Percentiles rank a stretch among this genome's conserved stretches.
Conservation (phyloP, 176 grass and related monocot species). For the Coix lacrymajobi region DNA sequence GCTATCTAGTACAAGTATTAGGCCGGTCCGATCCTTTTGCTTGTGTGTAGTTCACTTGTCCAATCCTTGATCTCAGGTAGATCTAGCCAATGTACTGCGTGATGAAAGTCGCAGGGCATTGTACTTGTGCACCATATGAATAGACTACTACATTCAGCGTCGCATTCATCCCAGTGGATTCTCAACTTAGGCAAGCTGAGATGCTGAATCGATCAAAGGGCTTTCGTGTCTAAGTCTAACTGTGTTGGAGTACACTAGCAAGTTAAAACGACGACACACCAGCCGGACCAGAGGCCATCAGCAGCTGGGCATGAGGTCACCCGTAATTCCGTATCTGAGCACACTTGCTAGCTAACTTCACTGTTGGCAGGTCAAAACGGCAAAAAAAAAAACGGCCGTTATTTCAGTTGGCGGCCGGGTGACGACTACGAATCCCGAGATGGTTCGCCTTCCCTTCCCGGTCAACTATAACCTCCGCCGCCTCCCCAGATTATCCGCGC, state of each 20-base stretch:
- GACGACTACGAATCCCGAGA: background rate
- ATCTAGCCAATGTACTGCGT: background rate
- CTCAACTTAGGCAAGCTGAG: background rate
- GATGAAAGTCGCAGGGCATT: background rate
- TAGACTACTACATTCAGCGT: background rate
- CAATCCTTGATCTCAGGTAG: background rate
- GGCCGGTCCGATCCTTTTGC: background rate
- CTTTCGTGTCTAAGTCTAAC: background rate
- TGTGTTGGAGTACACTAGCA: background rate
- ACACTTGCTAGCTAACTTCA: background rate
- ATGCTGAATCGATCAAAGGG: background rate
- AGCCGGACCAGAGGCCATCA: background rate
- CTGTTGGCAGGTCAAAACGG: conserved; percentile 1
- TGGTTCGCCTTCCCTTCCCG: background rate
- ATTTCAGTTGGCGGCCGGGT: background rate
- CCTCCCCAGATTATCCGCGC: conserved; percentile 3
- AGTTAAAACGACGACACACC: background rate
- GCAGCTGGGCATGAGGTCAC: background rate
- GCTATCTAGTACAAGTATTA: background rate
- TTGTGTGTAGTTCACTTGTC: conserved; percentile 27
- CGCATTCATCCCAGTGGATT: background rate
- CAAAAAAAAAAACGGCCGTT: background rate
- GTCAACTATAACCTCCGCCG: background rate
- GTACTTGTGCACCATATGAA: background rate
- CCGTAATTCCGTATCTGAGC: background rate